phyloP scores from a whole-genome alignment of 805 yeast genomes.

The Cyberlindnera bimundalis region DNA sequence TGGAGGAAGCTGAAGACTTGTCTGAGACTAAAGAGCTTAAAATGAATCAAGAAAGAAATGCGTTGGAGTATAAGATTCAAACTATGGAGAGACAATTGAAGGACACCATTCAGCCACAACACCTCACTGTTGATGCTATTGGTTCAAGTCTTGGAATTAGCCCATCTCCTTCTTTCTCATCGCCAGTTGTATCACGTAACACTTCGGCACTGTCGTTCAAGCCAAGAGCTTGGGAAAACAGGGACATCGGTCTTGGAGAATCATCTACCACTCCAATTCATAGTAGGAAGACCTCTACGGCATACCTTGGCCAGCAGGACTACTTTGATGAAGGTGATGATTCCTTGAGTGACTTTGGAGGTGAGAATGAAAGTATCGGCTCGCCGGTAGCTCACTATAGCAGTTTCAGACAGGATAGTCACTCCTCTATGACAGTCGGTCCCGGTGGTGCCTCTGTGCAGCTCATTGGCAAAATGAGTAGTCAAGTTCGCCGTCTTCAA shows the following conservation, averaged over 20 bases:
- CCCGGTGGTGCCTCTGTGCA: constrained; percentile 46
- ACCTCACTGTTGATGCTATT: constrained; percentile 9
- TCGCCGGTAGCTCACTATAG: constrained; percentile 22
- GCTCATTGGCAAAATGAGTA: constrained; percentile 67
- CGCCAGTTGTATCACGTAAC: constrained; percentile 12
- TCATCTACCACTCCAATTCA: constrained; percentile 45
- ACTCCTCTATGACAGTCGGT: constrained; percentile 10
- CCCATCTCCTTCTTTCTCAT: constrained; percentile 1
- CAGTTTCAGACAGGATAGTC: constrained; percentile 9
- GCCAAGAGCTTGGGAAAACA: constrained; percentile 23
- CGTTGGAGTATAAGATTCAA: constrained; percentile 21
- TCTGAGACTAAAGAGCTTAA: constrained; percentile 19
- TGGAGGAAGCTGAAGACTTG: constrained; percentile 26
- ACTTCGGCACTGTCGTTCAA: constrained; percentile 22
- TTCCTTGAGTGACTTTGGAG: constrained; percentile 13
- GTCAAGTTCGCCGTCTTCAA: constrained; percentile 76
- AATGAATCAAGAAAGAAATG: constrained; percentile 16
- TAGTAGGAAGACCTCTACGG: constrained; percentile 24
- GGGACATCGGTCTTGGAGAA: constrained; percentile 42
- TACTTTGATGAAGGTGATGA: constrained; percentile 15
- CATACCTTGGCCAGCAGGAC: constrained; percentile 10
- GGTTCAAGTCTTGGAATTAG: neutral
- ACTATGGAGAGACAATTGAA: constrained; percentile 18
- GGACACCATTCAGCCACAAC: constrained; percentile 20
- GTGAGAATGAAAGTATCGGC: constrained; percentile 16